Percentiles rank a stretch among this genome's conserved stretches.
Conservation (phyloP, 179 eudicot genomes). For the Camellia oleifera region DNA sequence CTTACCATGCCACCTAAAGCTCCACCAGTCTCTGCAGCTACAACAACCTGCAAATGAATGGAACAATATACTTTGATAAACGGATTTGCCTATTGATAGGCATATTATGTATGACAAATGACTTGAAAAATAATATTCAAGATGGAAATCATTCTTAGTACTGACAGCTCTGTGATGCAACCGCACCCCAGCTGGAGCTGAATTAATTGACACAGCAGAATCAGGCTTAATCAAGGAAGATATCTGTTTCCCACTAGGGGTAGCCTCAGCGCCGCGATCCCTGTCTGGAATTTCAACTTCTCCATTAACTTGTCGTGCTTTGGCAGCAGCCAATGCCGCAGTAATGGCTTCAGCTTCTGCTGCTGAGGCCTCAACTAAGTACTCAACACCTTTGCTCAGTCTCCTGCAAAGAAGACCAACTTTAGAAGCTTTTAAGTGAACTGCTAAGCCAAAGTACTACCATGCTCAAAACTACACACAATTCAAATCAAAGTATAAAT, state of each 20-base stretch:
- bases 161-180: slow-evolving; percentile 99
- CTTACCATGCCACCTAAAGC: slow-evolving; percentile 99
- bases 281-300: slow-evolving; percentile 91
- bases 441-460: neutral
- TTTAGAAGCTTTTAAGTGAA: neutral
- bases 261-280: slow-evolving; percentile 96
- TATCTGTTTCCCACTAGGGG: slow-evolving; percentile 88
- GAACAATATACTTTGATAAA: slow-evolving; percentile 13
- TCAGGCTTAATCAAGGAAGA: slow-evolving; percentile 78
- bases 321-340: slow-evolving; percentile 97
- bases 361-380: slow-evolving; percentile 95
- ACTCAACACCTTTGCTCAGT: slow-evolving; percentile 81
- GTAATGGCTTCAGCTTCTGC: slow-evolving; percentile 99
- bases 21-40: slow-evolving; percentile 98
- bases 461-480: neutral
- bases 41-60: slow-evolving; percentile 68
- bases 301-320: slow-evolving; percentile 89
- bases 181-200: slow-evolving; percentile 86
- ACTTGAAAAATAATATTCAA: neutral
- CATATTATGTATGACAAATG: neutral
- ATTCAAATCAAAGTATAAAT: neutral
- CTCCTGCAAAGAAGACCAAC: slow-evolving; percentile 1
- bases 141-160: slow-evolving; percentile 14
- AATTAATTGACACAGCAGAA: slow-evolving; percentile 48
- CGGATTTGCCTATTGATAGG: neutral